Conservation (phyloP, 2,329 filamentous ascomycete genomes). For the Cadophora malorum region DNA sequence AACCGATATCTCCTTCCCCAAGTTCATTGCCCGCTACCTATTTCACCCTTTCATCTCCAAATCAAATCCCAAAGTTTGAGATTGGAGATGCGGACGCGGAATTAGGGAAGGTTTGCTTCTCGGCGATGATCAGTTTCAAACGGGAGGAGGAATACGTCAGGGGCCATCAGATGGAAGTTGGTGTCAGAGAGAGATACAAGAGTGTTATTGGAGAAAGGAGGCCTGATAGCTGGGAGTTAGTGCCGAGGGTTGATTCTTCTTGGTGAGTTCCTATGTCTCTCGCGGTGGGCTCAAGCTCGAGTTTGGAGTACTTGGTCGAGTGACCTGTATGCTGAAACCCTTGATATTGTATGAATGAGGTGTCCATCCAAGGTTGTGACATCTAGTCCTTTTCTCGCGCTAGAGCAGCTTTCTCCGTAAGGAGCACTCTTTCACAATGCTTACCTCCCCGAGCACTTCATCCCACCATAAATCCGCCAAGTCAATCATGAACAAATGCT, state of each 20-base stretch:
- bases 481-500: neutral
- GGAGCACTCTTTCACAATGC: no score
- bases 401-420: neutral
- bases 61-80: conserved; percentile 41
- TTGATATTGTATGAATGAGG: neutral
- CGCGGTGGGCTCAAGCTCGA: neutral
- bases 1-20: conserved; percentile 51
- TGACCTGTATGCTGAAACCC: neutral
- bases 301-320: neutral
- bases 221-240: conserved; percentile 11
- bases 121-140: conserved; percentile 60
- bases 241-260: conserved; percentile 34
- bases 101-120: conserved; percentile 55
- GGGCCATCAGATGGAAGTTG: conserved; percentile 26
- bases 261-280: conserved; percentile 30
- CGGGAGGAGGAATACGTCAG: conserved; percentile 24
- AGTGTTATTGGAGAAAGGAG: conserved; percentile 24
- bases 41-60: neutral
- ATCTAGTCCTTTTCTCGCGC: neutral
- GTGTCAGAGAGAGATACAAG: conserved; percentile 23
- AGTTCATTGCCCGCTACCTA: conserved; percentile 35
- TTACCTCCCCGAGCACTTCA: no score
- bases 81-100: conserved; percentile 23
- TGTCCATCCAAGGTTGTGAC: neutral
- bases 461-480: neutral